Conservation (phyloP, 495 filamentous ascomycete species). For the Talaromyces stipitatus region DNA sequence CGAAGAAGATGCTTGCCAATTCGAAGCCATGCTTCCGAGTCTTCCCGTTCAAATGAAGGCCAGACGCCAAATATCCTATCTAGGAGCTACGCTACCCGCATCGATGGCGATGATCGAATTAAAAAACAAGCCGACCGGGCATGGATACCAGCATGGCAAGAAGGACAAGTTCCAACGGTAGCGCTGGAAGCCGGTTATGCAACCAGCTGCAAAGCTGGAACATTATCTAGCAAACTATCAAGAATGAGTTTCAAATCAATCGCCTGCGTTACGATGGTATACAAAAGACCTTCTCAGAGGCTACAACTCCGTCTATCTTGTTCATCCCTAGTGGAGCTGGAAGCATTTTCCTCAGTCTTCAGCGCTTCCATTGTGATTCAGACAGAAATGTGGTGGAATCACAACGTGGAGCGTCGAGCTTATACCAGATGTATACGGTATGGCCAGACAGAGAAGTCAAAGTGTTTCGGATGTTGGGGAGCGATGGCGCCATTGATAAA, state of each 20-base stretch:
- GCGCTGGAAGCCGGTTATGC: no score
- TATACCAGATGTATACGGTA: neutral
- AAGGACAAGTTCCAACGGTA: no score
- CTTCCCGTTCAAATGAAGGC: no score
- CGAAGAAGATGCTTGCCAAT: no score
- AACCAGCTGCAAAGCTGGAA: no score
- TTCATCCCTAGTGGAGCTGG: neutral
- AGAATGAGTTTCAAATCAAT: neutral
- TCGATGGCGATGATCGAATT: no score
- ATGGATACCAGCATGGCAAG: no score
- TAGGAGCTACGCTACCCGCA: no score
- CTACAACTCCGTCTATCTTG: neutral
- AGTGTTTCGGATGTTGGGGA: neutral
- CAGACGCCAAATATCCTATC: no score
- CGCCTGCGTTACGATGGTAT: neutral
- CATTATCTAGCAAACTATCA: neutral
- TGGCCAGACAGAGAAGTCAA: neutral
- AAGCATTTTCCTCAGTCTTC: neutral
- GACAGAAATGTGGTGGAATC: neutral
- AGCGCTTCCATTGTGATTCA: neutral
- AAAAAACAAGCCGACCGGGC: no score
- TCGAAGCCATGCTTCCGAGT: no score
- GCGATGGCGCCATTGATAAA: neutral
- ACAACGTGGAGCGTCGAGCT: neutral
- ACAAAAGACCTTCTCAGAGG: neutral